A percentile compares a stretch with the other conserved stretches of the same genome.
Evolutionary conservation across 208 protist species (phyloP).

Genomic region (Borovskyia barvae): DNA sequence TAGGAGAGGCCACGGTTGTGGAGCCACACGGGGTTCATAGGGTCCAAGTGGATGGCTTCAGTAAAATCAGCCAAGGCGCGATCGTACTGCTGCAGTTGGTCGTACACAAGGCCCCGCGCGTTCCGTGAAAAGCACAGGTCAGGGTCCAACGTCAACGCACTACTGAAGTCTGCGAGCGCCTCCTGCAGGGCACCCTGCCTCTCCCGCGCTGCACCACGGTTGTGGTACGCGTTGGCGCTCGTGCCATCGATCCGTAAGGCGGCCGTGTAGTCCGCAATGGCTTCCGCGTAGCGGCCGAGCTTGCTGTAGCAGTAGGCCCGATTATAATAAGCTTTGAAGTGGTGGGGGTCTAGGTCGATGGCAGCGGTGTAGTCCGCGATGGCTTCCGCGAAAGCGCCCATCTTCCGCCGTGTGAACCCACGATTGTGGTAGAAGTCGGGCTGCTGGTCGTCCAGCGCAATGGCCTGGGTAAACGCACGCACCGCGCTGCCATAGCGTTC

Average conservation of each 20-base stretch:
- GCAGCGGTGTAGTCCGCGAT: conserved; percentile 81
- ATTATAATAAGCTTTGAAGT: conserved; percentile 94
- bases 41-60: conserved; percentile 52
- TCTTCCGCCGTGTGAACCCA: conserved; percentile 70
- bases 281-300: conserved; percentile 51
- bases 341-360: conserved; percentile 59
- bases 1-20: conserved; percentile 76
- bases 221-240: conserved; percentile 85
- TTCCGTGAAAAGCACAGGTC: conserved; percentile 71
- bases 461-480: conserved; percentile 62
- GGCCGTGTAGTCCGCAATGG: conserved; percentile 68
- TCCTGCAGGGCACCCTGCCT: conserved; percentile 59
- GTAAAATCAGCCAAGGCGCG: conserved; percentile 69
- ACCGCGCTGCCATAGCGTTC: conserved; percentile 54
- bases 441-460: conserved; percentile 58
- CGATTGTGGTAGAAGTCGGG: conserved; percentile 85
- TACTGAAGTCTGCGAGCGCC: conserved; percentile 79
- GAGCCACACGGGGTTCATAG: conserved; percentile 57
- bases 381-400: conserved; percentile 55
- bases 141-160: conserved; percentile 52
- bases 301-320: conserved; percentile 88
- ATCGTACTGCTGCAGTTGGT: conserved; percentile 55
- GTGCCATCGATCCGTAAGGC: conserved; percentile 69
- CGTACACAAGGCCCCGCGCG: conserved; percentile 70
- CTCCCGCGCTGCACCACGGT: conserved; percentile 74